Conservation (phyloP, 306 rosid species). For the cucumber (Cucumis sativus) region Cucumber_9930_V3 NC_026659.2:24152001-24152500, state of each 20-base stretch:
- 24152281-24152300: neutral
- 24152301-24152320: no score
- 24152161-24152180: neutral
- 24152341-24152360: no score
- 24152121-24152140: neutral
- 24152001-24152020: neutral
- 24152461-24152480: no score
- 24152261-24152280: neutral
- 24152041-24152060: neutral
- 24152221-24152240: neutral
- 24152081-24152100: no score
- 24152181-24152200: neutral
- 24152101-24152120: neutral
- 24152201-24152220: no score
- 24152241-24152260: neutral
- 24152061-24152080: neutral
- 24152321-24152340: no score
- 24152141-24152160: neutral
- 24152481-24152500: no score
- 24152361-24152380: no score
- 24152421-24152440: no score
- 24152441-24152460: no score
- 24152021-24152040: neutral
- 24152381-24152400: no score
- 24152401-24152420: no score